phyloP scores from a whole-genome alignment of 202 grass and related monocot species.

The Elaeis oleifera region DNA sequence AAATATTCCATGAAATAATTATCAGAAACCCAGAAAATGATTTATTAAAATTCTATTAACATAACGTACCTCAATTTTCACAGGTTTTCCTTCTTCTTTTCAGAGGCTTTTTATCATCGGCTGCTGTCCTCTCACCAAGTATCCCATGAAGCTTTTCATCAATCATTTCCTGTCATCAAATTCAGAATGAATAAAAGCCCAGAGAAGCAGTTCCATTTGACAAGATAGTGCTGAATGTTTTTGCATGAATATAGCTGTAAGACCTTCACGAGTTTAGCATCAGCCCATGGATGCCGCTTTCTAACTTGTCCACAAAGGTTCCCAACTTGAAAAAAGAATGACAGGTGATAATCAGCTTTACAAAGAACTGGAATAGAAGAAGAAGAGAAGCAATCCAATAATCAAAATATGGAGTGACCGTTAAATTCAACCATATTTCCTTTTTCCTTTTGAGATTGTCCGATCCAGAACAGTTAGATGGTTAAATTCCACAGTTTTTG shows the following conservation, averaged over 20 bases:
- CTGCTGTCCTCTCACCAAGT: conserved; percentile 71
- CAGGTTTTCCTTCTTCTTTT: conserved; percentile 82
- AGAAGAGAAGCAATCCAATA: no score
- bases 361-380: no score
- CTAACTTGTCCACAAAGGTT: conserved; percentile 76
- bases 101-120: conserved; percentile 70
- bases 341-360: conserved; percentile 8
- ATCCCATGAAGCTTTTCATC: conserved; percentile 59
- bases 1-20: conserved; percentile 12
- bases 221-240: conserved; percentile 1
- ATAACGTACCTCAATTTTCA: conserved; percentile 64
- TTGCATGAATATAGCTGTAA: background rate
- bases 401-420: no score
- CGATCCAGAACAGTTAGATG: no score
- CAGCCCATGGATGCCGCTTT: conserved; percentile 69
- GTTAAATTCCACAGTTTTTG: no score
- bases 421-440: no score
- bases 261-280: conserved; percentile 80
- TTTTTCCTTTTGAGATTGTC: no score
- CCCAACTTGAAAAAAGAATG: conserved; percentile 44
- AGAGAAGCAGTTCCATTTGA: conserved; percentile 12
- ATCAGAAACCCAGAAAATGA: conserved; percentile 4
- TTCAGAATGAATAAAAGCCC: conserved; percentile 8
- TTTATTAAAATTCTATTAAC: conserved; percentile 4
- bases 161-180: conserved; percentile 58